These are phyloP conservation scores for Alectoria sarmentosa DNA, from an alignment of 495 filamentous ascomycete genomes.

Conservation along the genomic window DNA sequence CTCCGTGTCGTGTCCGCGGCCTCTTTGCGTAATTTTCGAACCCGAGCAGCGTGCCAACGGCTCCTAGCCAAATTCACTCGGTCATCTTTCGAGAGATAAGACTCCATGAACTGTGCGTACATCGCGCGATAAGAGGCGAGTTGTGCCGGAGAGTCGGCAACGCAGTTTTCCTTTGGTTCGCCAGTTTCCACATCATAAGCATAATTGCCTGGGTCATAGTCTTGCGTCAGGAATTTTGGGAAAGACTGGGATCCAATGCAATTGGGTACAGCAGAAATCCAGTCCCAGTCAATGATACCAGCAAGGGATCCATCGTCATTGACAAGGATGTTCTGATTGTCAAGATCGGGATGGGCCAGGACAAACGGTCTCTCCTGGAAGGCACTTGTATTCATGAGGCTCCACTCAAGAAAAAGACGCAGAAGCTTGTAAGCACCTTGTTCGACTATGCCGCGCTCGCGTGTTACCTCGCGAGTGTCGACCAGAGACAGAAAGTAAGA, in stretches of 20 bases:
- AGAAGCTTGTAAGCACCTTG: conserved; percentile 6
- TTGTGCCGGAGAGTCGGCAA: background rate
- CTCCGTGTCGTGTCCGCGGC: background rate
- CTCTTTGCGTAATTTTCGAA: background rate
- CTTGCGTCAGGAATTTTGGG: conserved; percentile 35
- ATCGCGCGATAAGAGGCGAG: background rate
- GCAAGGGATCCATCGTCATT: conserved; percentile 34
- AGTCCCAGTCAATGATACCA: conserved; percentile 40
- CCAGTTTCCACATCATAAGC: conserved; percentile 1
- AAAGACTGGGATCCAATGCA: conserved; percentile 27
- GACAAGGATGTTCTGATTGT: conserved; percentile 35
- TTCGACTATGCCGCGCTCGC: background rate
- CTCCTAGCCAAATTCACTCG: background rate
- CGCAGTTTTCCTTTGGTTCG: background rate
- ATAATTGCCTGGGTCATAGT: conserved; percentile 30
- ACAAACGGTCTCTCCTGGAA: conserved; percentile 28
- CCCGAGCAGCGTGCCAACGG: background rate
- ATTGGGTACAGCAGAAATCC: conserved; percentile 19
- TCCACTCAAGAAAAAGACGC: background rate
- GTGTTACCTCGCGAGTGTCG: background rate
- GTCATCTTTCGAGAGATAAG: background rate
- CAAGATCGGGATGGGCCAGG: conserved; percentile 34
- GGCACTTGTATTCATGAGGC: background rate
- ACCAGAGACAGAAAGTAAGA: background rate
- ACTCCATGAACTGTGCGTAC: conserved; percentile 1